Percentiles rank a stretch among this genome's conserved stretches.
Evolutionary conservation across 2,329 filamentous ascomycete species (phyloP).

Genomic region (Tolypocladium tropicale): DNA sequence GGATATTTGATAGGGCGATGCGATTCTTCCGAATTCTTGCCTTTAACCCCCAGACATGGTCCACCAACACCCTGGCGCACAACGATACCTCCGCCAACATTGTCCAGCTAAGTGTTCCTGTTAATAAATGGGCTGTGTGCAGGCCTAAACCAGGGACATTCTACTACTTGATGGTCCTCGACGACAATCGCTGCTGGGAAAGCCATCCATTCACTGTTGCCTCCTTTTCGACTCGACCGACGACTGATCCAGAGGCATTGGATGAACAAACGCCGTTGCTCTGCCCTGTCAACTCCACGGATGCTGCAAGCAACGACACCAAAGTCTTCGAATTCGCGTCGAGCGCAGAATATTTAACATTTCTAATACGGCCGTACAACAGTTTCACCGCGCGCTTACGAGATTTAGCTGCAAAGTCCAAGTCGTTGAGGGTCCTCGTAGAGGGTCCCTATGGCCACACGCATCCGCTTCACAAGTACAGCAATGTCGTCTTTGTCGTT

Average conservation of each 20-base stretch:
- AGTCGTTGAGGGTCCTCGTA: slow-evolving; percentile 24
- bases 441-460: slow-evolving; percentile 35
- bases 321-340: neutral
- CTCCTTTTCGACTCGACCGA: slow-evolving; percentile 10
- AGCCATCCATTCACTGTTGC: slow-evolving; percentile 40
- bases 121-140: slow-evolving; percentile 18
- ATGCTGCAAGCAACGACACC: neutral
- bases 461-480: slow-evolving; percentile 25
- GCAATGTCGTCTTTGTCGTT: slow-evolving; percentile 29
- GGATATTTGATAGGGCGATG: slow-evolving; percentile 37
- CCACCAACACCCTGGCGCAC: slow-evolving; percentile 19
- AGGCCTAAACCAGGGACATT: slow-evolving; percentile 28
- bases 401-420: slow-evolving; percentile 13
- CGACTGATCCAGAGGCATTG: slow-evolving; percentile 15
- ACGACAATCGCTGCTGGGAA: slow-evolving; percentile 31
- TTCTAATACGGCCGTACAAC: slow-evolving; percentile 34
- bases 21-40: slow-evolving; percentile 30
- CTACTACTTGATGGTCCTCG: slow-evolving; percentile 34
- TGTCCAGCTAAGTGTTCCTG: slow-evolving; percentile 28
- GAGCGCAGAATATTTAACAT: slow-evolving; percentile 19
- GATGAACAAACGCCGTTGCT: slow-evolving; percentile 6
- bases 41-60: slow-evolving; percentile 28
- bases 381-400: slow-evolving; percentile 30
- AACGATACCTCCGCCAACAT: slow-evolving; percentile 30
- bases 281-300: neutral